phyloP scores from a whole-genome alignment of 257 asterid species.

The Jacaranda copaia region DNA sequence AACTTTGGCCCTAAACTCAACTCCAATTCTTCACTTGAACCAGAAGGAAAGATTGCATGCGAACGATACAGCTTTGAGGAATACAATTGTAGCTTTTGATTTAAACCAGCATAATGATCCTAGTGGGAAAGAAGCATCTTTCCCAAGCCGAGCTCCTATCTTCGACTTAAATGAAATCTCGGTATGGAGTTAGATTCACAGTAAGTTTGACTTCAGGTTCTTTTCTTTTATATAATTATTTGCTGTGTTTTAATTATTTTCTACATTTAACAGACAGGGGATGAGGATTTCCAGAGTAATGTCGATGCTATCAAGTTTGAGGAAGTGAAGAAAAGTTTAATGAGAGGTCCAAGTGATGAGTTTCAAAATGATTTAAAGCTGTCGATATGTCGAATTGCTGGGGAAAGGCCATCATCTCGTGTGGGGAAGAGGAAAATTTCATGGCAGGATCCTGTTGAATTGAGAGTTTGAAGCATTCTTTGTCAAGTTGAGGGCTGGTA shows the following conservation, averaged over 20 bases:
- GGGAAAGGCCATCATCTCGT: constrained; percentile 70
- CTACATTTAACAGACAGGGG: constrained; percentile 59
- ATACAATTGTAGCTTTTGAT: constrained; percentile 47
- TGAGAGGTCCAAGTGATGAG: constrained; percentile 61
- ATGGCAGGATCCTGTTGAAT: constrained; percentile 89
- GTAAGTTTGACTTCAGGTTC: background rate
- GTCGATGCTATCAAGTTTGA: constrained; percentile 49
- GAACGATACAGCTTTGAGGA: constrained; percentile 40
- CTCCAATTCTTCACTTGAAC: constrained; percentile 49
- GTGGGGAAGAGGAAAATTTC: constrained; percentile 81
- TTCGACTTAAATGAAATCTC: constrained; percentile 87
- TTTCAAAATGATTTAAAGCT: constrained; percentile 65
- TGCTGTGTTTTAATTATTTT: background rate
- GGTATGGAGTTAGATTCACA: constrained; percentile 42
- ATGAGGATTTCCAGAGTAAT: constrained; percentile 61
- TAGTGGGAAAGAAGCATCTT: constrained; percentile 52
- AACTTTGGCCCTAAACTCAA: constrained; percentile 16
- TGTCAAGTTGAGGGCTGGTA: constrained; percentile 1
- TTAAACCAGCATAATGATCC: constrained; percentile 54
- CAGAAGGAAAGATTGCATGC: constrained; percentile 47
- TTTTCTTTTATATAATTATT: background rate
- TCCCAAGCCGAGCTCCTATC: constrained; percentile 64
- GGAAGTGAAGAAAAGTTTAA: constrained; percentile 52
- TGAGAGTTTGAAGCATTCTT: constrained; percentile 65
- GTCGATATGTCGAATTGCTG: constrained; percentile 66